Evolutionary conservation across 129 eudicot genomes (phyloP), one percentile per base, ranked within the genome.

Genomic region (Chrysanthemum lavandulifolium): DNA sequence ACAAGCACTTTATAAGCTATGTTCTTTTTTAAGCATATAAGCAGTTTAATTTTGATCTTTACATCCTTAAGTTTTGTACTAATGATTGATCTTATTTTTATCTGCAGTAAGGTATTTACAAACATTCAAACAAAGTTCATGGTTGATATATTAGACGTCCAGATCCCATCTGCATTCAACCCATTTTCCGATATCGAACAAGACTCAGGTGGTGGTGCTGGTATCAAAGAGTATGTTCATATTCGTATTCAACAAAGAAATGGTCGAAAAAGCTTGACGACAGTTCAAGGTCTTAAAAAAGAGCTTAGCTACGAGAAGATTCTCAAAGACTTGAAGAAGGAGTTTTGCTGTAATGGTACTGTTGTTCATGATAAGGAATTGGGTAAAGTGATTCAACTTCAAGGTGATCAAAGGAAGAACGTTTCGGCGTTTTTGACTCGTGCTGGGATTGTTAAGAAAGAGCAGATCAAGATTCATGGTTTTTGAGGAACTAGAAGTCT

Each of bases 361-460:
- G 96, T 94, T 61, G 91, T 90, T 51, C 88, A 85, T 52, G 98
- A 94, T 76, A 86, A 90, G 62, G 89, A 81, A 61, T 88, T 90
- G 18, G 98, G 98, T 4, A 88, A 90, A 66, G 96, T 94, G 65
- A 94, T 94, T 15, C 98, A 94, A 54, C 86, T 94, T 8, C 98
- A 94, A 67, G 97, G 98, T 11, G 97, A 94, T 73, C 98, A 94
- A 80, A 86, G 97, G 15, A 94, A 90, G 91, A 94, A 94, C 68
- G 98, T 87, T 5, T 81, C 96, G 6, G 75, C 78, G 12, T 94
- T 94, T 69, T 82, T 94, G 29, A 76, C 79, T 2, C 87, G 73
- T 13, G 94, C 86, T 2, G 91, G 84, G 1, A 66, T 94, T 59
- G 93, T 86, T 55, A 84, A 86, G 87, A 94, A 94, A 63, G 98